phyloP scores from a whole-genome alignment of 257 asterid genomes.

The Sherardia arvensis region DNA sequence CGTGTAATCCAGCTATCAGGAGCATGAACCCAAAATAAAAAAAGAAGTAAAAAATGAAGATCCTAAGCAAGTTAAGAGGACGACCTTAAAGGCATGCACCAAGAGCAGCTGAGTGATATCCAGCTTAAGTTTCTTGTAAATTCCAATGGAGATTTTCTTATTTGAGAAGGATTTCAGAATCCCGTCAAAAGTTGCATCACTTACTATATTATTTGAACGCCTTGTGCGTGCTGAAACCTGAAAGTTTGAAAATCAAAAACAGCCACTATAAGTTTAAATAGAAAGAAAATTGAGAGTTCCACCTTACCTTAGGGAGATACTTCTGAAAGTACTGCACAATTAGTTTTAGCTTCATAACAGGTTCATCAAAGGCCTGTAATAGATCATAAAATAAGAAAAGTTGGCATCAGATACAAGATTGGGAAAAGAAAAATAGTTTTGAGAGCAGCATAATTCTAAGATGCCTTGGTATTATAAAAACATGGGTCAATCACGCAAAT shows the following conservation, averaged over 20 bases:
- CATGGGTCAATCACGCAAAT: neutral
- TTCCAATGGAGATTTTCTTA: constrained; percentile 44
- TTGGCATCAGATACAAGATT: neutral
- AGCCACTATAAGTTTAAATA: too few relatives aligned
- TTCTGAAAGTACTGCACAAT: constrained; percentile 66
- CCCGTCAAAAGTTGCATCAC: constrained; percentile 43
- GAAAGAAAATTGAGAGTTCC: constrained; percentile 4
- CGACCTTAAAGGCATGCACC: constrained; percentile 76
- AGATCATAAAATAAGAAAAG: constrained; percentile 11
- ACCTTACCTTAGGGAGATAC: constrained; percentile 63
- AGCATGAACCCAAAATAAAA: too few relatives aligned
- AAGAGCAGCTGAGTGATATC: constrained; percentile 65
- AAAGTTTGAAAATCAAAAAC: neutral
- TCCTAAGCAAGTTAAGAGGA: neutral
- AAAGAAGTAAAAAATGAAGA: constrained; percentile 5
- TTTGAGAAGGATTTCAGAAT: constrained; percentile 60
- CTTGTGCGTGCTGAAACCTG: constrained; percentile 71
- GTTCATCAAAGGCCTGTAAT: constrained; percentile 62
- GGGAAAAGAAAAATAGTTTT: neutral
- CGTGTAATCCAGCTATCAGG: neutral
- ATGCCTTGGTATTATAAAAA: neutral
- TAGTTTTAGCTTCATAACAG: constrained; percentile 54
- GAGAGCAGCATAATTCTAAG: neutral
- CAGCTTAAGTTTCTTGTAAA: constrained; percentile 47
- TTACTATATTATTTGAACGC: constrained; percentile 31